Base-by-base conservation (phyloP, 139 green algal species). In the Chlamydomonas sphaeroides region DNA sequence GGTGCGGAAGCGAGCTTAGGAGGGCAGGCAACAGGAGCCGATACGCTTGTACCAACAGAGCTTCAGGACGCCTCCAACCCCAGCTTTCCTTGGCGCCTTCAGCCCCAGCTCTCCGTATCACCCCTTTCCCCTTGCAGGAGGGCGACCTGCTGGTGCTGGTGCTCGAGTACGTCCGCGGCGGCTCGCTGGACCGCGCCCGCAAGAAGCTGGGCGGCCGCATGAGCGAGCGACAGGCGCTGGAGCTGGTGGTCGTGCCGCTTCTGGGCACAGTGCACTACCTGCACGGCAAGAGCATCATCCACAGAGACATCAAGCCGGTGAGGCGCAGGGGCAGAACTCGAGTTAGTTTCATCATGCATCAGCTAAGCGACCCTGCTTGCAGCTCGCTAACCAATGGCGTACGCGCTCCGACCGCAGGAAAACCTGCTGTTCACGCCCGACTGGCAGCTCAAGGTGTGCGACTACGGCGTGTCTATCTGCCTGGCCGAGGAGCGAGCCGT, bases 391-490 rank as follows among this genome's bases (percentile, higher is more conserved):
- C n/a, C n/a, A n/a, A n/a, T n/a, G n/a, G n/a, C n/a, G n/a, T n/a
- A n/a, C n/a, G n/a, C n/a, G n/a, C n/a, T n/a, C n/a, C n/a, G n/a
- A 10, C 26, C n/a, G 28, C 72, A 79, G 72, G 74, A 62, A 14
- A 81, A 81, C 61, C n/a, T 81, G 39, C 30, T 81, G 10, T 81
- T 81, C 74, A 81, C 74, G 15, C 53, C 59, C 39, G 84, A 86
- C 36, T 72, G 70, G 72, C 69, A 62, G 32, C 84, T 92, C 23
- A 92, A 92, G 84, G 80, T 92, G 71, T 85, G 75, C 28, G 91
- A 94, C 85, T 94, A 93, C 87, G 91, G 92, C 3, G 84, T 95
- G 14, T 87, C 84, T 25, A 88, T 94, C 23, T 86, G 92, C 67
- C 57, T 91, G 23, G 56, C 63, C 2, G 80, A 89, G 45, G 92